These are phyloP conservation scores for Xylariaceae sp. DNA, from an alignment of 2,329 filamentous ascomycete genomes.

Conservation along the genomic window DNA sequence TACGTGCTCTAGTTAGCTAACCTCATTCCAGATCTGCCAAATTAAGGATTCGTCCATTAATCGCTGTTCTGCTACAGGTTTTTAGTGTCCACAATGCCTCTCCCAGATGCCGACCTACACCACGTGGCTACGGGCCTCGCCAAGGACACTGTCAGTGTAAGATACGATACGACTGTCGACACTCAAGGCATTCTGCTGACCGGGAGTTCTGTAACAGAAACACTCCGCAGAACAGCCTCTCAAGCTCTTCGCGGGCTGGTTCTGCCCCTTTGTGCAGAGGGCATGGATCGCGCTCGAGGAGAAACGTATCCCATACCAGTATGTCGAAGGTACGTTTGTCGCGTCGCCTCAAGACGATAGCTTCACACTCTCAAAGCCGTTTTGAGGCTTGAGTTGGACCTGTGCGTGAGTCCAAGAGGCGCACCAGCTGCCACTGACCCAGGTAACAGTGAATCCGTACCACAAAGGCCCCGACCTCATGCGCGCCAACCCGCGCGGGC, in stretches of 20 bases:
- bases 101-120: slow-evolving; percentile 22
- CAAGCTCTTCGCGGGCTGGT: slow-evolving; percentile 16
- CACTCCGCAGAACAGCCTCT: slow-evolving; percentile 20
- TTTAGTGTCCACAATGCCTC: slow-evolving; percentile 11
- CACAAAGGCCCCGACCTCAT: slow-evolving; percentile 50
- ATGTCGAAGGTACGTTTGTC: slow-evolving; percentile 35
- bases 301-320: slow-evolving; percentile 56
- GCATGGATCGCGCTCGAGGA: slow-evolving; percentile 55
- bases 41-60: too few relatives aligned
- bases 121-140: slow-evolving; percentile 24
- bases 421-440: background rate
- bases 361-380: too few relatives aligned
- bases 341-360: too few relatives aligned
- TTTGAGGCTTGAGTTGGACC: too few relatives aligned
- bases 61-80: too few relatives aligned
- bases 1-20: too few relatives aligned
- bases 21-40: too few relatives aligned
- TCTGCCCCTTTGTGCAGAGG: slow-evolving; percentile 42
- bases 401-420: too few relatives aligned
- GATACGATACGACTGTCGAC: background rate
- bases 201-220: slow-evolving; percentile 11
- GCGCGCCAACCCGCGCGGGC: slow-evolving; percentile 51
- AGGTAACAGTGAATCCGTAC: slow-evolving; percentile 52
- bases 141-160: slow-evolving; percentile 8
- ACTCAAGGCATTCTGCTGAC: background rate